These are phyloP conservation scores for Aphanomyces cochlioides DNA, from an alignment of 352 stramenopile genomes.

Conservation along the genomic window DNA sequence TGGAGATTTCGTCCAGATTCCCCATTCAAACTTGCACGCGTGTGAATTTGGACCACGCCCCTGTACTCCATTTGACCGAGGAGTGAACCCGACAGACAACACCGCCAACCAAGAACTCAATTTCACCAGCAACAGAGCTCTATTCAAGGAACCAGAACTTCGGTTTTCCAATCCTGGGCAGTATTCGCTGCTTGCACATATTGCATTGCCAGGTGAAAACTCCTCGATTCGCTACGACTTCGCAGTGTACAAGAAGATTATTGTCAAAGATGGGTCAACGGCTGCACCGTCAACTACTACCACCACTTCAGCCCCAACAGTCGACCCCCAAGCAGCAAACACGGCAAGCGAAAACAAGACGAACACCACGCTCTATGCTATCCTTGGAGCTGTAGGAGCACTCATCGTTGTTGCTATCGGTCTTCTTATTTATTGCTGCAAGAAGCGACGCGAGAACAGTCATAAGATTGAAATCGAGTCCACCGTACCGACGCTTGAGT, in stretches of 20 bases:
- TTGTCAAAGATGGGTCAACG: conserved; percentile 7
- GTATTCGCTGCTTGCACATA: conserved; percentile 2
- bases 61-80: conserved; percentile 7
- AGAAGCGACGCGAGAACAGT: not conserved
- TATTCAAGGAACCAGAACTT: conserved; percentile 7
- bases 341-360: not conserved
- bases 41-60: conserved; percentile 12
- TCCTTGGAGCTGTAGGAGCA: not conserved
- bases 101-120: conserved; percentile 11
- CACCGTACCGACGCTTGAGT: not conserved
- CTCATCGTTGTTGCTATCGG: conserved; percentile 5
- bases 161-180: not conserved
- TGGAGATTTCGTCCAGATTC: not conserved
- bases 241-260: conserved; percentile 15
- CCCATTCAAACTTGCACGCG: conserved; percentile 11
- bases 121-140: conserved; percentile 2
- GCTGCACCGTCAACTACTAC: not conserved
- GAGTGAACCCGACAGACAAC: conserved; percentile 14
- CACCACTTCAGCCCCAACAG: not conserved
- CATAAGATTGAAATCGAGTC: not conserved
- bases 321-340: not conserved
- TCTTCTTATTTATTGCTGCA: not conserved
- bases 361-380: conserved; percentile 3
- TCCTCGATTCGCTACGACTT: conserved; percentile 10
- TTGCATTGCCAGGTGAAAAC: conserved; percentile 7